These are phyloP conservation scores for Acarospora socialis DNA, from an alignment of 2,329 filamentous ascomycete species.

Conservation along the genomic window DNA sequence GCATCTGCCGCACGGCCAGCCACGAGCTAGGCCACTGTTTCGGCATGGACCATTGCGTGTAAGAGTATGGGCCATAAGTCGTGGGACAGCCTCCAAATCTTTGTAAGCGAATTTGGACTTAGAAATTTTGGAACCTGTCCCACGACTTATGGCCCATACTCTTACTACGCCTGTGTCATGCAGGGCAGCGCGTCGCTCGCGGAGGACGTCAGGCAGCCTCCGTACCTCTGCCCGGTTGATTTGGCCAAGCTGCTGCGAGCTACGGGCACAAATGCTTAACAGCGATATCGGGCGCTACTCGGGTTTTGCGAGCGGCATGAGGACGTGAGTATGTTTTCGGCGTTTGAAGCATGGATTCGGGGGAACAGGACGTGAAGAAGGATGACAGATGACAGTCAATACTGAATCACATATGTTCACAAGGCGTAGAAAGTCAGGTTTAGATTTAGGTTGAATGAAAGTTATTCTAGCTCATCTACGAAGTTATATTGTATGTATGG, in stretches of 20 bases:
- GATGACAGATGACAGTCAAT: no score
- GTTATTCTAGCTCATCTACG: no score
- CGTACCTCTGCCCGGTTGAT: conserved; percentile 22
- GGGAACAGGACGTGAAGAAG: no score
- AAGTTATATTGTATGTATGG: no score
- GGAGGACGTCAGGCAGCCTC: conserved; percentile 22
- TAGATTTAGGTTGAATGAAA: no score
- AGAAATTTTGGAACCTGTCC: no score
- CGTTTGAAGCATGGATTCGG: conserved; percentile 16
- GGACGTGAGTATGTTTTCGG: conserved; percentile 14
- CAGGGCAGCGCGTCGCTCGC: conserved; percentile 20
- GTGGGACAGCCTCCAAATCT: no score
- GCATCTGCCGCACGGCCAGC: conserved; percentile 41
- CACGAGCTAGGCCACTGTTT: conserved; percentile 58
- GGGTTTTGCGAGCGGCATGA: conserved; percentile 14
- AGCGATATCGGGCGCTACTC: conserved; percentile 16
- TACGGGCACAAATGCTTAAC: conserved; percentile 10
- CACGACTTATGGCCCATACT: no score
- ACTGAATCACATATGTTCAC: no score
- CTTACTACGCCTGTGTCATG: conserved; percentile 21
- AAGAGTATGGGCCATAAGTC: no score
- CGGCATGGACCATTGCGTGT: conserved; percentile 48
- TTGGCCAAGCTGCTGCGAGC: conserved; percentile 17
- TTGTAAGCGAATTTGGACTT: no score
- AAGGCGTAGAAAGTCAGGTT: no score